Conservation (phyloP, 352 stramenopile genomes). For the Thalassiosira ordinaria region DNA sequence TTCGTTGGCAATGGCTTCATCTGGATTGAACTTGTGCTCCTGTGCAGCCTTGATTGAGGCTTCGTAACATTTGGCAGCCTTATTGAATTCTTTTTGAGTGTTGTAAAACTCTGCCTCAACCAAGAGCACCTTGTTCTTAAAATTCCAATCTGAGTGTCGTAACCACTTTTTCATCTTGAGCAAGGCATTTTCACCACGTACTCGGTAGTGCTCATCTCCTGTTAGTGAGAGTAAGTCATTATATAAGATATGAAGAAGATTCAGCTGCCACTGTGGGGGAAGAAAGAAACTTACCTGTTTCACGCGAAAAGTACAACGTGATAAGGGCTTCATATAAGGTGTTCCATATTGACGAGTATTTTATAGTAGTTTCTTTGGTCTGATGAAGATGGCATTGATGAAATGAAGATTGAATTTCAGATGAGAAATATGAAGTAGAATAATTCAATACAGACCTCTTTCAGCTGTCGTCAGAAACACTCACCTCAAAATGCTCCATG, state of each 20-base stretch:
- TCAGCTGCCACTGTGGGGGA: too few relatives aligned
- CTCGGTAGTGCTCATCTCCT: conserved; percentile 16
- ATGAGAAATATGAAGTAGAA: too few relatives aligned
- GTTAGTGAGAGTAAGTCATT: too few relatives aligned
- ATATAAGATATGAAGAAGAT: too few relatives aligned
- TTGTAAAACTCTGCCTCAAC: conserved; percentile 42
- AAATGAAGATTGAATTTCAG: too few relatives aligned
- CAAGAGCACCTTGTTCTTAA: conserved; percentile 45
- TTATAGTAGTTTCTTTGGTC: neutral
- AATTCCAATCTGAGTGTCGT: conserved; percentile 54
- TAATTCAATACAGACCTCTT: too few relatives aligned
- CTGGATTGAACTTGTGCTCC: conserved; percentile 47
- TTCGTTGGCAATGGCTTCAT: conserved; percentile 48
- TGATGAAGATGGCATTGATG: too few relatives aligned
- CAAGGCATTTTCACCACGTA: conserved; percentile 18
- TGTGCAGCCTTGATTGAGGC: conserved; percentile 48
- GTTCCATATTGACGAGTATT: conserved; percentile 5
- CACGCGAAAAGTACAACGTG: conserved; percentile 21
- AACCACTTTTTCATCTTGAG: conserved; percentile 27
- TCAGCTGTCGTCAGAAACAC: too few relatives aligned
- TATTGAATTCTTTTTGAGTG: conserved; percentile 26
- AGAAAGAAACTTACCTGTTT: too few relatives aligned
- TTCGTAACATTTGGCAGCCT: conserved; percentile 37
- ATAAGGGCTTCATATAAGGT: conserved; percentile 29
- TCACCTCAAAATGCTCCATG: conserved; percentile 1